Evolutionary conservation across 2,329 filamentous ascomycete genomes (phyloP).

Genomic region (Monosporascus sp.): DNA sequence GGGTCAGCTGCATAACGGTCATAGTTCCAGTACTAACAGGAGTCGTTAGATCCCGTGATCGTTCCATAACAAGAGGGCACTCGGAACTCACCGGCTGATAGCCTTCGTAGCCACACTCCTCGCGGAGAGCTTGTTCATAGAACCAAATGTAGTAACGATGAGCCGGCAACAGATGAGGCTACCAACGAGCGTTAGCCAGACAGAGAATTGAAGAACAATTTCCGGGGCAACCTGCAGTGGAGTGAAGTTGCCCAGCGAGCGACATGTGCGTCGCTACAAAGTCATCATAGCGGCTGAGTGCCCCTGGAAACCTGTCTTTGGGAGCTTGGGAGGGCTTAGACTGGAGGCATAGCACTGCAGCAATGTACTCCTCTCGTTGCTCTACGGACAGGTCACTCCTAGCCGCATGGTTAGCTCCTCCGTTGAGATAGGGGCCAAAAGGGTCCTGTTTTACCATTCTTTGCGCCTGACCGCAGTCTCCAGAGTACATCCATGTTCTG

Average conservation of each 20-base stretch:
- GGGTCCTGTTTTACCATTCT: neutral
- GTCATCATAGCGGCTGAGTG: constrained; percentile 25
- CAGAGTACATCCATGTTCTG: neutral
- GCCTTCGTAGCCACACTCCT: constrained; percentile 28
- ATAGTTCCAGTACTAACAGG: constrained; percentile 44
- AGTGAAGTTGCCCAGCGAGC: constrained; percentile 22
- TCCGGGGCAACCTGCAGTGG: constrained; percentile 2
- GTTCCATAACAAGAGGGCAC: neutral
- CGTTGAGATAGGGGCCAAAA: too few relatives aligned
- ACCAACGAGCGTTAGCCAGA: too few relatives aligned
- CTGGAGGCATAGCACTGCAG: constrained; percentile 22
- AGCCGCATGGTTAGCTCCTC: constrained; percentile 2
- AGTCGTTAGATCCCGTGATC: neutral
- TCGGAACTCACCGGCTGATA: constrained; percentile 23
- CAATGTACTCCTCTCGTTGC: constrained; percentile 23
- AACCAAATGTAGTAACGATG: constrained; percentile 26
- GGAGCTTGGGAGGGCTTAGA: constrained; percentile 20
- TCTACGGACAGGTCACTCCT: constrained; percentile 25
- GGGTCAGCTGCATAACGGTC: constrained; percentile 42
- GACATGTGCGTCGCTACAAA: constrained; percentile 25
- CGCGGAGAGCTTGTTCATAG: constrained; percentile 26
- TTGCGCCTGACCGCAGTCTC: neutral
- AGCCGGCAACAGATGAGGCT: constrained; percentile 20
- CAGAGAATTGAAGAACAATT: too few relatives aligned
- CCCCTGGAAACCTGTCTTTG: constrained; percentile 21